Evolutionary conservation across 768 basidiomycete genomes (phyloP), one percentile per base, ranked within the genome.

Genomic region (Dioszegia aurantiaca): DNA sequence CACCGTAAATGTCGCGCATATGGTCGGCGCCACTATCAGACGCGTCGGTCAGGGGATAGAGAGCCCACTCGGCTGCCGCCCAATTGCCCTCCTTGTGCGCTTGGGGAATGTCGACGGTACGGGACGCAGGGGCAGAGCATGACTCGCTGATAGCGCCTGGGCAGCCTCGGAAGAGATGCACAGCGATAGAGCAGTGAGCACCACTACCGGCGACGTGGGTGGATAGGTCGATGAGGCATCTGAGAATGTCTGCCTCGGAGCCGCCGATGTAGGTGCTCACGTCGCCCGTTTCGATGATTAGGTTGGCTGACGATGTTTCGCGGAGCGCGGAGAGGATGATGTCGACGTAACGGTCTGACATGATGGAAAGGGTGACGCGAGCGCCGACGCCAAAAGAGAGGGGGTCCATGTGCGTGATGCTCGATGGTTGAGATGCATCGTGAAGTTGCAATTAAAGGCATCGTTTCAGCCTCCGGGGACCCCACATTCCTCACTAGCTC

Each of bases 221-320:
- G 19, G 33, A 31, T 10, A 48, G 31, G 33, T 57, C 56, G 24
- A 33, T 24, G 45, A 57, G 44, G 46, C 48, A 57, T 19, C 45
- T 28, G 2, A 57, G 21, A 30, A 57, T 57, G 14, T 36, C 33
- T 5, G 39, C 5, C 33, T 57, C 56, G 9, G 56, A 37, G 10
- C 56, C 56, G 10, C 56, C 56, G 45, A 57, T 57, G 31, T 57
- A 57, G 33, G 56, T 57, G 44, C 56, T 57, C 16, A 57, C 56
- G 19, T 57, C 56, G 30, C 44, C 46, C 16, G 56, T 57, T 21
- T 57, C 56, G 10, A 57, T 23, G 16, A 47, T 16, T 2, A 57
- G 46, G 33, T 48, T 36, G 37, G 44, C 14, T 30, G 44, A 47
- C 44, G 33, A 21, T 11, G 44, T 42, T 21, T 23, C 16, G n/a